phyloP scores from a whole-genome alignment of 768 basidiomycete genomes.

The Pleurotus pulmonarius region DNA sequence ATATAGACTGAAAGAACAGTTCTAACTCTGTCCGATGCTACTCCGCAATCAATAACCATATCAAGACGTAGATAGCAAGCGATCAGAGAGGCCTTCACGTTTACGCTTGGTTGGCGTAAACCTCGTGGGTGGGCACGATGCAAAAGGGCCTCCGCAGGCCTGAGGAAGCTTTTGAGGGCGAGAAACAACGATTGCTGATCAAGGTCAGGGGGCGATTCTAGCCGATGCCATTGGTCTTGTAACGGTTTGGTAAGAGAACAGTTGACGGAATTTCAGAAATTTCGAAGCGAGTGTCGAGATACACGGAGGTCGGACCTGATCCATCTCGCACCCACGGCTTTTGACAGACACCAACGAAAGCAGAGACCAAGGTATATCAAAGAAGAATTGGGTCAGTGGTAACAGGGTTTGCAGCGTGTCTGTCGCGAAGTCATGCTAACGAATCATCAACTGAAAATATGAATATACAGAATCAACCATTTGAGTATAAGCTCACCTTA shows the following conservation, averaged over 20 bases:
- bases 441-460: too few relatives aligned
- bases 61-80: constrained; percentile 5
- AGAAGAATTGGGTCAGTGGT: too few relatives aligned
- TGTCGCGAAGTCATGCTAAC: too few relatives aligned
- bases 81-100: constrained; percentile 6
- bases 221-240: neutral
- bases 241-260: neutral
- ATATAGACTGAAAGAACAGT: constrained; percentile 4
- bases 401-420: too few relatives aligned
- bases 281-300: neutral
- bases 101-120: neutral
- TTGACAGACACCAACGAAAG: too few relatives aligned
- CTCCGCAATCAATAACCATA: constrained; percentile 8
- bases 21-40: constrained; percentile 8
- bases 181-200: neutral
- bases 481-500: too few relatives aligned
- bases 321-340: too few relatives aligned
- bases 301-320: too few relatives aligned
- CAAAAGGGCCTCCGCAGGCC: neutral
- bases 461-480: too few relatives aligned
- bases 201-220: neutral
- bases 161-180: neutral
- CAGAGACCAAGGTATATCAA: too few relatives aligned
- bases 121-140: constrained; percentile 5
- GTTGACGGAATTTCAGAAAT: neutral